Percentiles rank a stretch among this genome's conserved stretches.
These are phyloP conservation scores for Entophlyctis helioformis DNA, from an alignment of 192 early-diverging fungal species.

Conservation along the genomic window DNA sequence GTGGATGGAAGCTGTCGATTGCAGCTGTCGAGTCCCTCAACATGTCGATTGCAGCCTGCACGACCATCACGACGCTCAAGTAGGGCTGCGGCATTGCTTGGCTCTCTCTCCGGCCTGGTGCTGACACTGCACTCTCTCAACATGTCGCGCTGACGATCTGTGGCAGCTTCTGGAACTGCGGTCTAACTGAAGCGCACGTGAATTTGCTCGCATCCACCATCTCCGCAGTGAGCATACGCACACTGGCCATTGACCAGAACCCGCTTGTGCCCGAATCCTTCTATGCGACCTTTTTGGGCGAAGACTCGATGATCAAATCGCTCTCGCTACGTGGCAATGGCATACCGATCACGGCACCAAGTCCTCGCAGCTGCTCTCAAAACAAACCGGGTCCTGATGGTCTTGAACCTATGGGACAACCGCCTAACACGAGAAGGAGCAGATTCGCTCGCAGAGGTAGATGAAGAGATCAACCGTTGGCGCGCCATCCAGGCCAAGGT, in stretches of 20 bases:
- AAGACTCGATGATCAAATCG: slow-evolving; percentile 21
- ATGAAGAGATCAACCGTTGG: neutral
- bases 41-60: slow-evolving; percentile 9
- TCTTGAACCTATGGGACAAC: slow-evolving; percentile 33
- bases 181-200: slow-evolving; percentile 26
- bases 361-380: slow-evolving; percentile 21
- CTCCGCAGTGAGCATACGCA: slow-evolving; percentile 11
- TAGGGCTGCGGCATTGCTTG: too few relatives aligned
- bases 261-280: slow-evolving; percentile 23
- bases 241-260: slow-evolving; percentile 30
- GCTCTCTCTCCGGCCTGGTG: too few relatives aligned
- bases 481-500: too few relatives aligned
- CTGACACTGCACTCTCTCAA: too few relatives aligned
- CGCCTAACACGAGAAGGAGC: slow-evolving; percentile 28
- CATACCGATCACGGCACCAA: slow-evolving; percentile 26
- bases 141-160: too few relatives aligned
- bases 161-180: slow-evolving; percentile 32
- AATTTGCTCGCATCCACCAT: slow-evolving; percentile 8
- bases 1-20: slow-evolving; percentile 26
- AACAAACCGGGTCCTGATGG: slow-evolving; percentile 19
- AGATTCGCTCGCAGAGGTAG: slow-evolving; percentile 32
- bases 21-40: slow-evolving; percentile 16
- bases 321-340: slow-evolving; percentile 26
- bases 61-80: slow-evolving; percentile 17
- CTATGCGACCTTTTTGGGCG: slow-evolving; percentile 20